A percentile compares a stretch with the other conserved stretches of the same genome.
phyloP scores from a whole-genome alignment of 73 alveolate species.

The Paramecium primaurelia region DNA sequence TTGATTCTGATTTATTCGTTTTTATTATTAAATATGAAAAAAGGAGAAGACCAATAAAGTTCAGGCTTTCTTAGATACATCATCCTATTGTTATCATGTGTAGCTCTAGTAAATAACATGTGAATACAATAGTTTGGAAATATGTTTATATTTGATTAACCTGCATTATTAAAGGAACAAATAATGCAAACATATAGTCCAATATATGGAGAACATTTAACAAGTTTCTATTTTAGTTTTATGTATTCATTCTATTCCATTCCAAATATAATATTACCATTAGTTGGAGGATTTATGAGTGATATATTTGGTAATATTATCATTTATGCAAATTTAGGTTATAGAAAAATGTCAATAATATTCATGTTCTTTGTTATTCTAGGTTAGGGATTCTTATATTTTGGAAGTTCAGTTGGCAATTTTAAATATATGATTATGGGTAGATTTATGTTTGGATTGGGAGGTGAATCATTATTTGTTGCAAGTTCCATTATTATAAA shows the following conservation, averaged over 20 bases:
- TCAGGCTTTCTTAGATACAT: background rate
- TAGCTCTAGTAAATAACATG: background rate
- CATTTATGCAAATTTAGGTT: background rate
- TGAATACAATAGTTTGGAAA: conserved; percentile 17
- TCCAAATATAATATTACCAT: conserved; percentile 54
- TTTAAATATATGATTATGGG: conserved; percentile 54
- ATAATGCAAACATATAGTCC: conserved; percentile 47
- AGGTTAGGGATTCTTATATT: conserved; percentile 11
- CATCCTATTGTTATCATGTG: background rate
- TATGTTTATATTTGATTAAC: conserved; percentile 50
- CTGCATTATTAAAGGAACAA: conserved; percentile 54
- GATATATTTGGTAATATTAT: conserved; percentile 36
- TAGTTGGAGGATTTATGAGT: conserved; percentile 58
- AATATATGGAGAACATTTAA: conserved; percentile 20
- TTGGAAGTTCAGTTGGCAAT: conserved; percentile 20
- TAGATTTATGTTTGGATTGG: conserved; percentile 58
- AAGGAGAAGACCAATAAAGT: background rate
- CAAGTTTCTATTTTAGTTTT: conserved; percentile 35
- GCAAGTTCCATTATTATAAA: background rate
- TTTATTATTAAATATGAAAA: background rate
- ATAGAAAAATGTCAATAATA: conserved; percentile 35
- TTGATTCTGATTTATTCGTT: conserved; percentile 2
- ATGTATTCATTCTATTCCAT: conserved; percentile 51
- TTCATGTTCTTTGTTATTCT: conserved; percentile 25
- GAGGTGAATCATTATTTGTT: conserved; percentile 55